These are phyloP conservation scores for Betula pendula DNA, from an alignment of 306 rosid species.

Conservation along the genomic window DNA sequence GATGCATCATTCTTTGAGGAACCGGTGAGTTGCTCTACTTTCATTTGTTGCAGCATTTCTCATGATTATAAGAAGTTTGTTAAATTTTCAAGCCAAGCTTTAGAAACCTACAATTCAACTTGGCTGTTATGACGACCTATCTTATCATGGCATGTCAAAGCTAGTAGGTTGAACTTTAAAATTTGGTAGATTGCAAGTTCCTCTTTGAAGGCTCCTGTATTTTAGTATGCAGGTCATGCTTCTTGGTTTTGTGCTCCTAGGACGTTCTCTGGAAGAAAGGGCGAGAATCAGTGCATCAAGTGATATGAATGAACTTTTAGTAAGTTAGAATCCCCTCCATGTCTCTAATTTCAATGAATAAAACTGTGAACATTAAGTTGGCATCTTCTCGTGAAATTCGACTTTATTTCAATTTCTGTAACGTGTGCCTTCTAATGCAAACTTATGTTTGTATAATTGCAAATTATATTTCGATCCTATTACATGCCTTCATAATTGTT, in stretches of 20 bases:
- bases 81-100: conserved; percentile 20
- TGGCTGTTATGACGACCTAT: conserved; percentile 24
- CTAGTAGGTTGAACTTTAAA: conserved; percentile 16
- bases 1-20: conserved; percentile 94
- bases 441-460: neutral
- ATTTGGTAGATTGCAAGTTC: conserved; percentile 29
- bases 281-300: conserved; percentile 95
- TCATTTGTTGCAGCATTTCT: conserved; percentile 32
- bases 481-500: neutral
- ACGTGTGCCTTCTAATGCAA: neutral
- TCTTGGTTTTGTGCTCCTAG: conserved; percentile 98
- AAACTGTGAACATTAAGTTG: neutral
- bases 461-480: neutral
- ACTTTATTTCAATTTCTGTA: neutral
- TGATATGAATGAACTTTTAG: conserved; percentile 96
- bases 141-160: conserved; percentile 6
- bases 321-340: conserved; percentile 38
- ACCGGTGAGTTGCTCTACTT: conserved; percentile 82
- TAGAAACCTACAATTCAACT: conserved; percentile 19
- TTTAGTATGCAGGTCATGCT: conserved; percentile 99
- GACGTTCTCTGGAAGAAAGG: conserved; percentile 94
- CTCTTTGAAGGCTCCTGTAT: conserved; percentile 50
- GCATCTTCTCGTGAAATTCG: neutral
- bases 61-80: conserved; percentile 12
- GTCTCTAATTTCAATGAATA: neutral